phyloP scores from a whole-genome alignment of 2,329 filamentous ascomycete genomes.

The Venturia pyrina region DNA sequence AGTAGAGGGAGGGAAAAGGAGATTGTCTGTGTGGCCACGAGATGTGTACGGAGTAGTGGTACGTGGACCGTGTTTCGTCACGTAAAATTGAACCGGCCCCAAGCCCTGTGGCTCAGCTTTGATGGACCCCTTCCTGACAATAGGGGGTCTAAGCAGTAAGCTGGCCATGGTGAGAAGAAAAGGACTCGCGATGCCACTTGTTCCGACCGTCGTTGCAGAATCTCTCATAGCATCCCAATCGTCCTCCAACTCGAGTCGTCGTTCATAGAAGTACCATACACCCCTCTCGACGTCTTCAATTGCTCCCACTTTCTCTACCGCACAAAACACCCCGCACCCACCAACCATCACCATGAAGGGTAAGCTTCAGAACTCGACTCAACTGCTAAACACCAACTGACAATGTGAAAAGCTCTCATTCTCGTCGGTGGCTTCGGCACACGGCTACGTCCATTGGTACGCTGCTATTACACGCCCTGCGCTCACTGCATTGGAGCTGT shows the following conservation, averaged over 20 bases:
- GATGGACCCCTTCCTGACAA: background rate
- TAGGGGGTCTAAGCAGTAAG: background rate
- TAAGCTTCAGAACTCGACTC: slow-evolving; percentile 15
- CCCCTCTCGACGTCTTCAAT: background rate
- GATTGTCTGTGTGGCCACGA: background rate
- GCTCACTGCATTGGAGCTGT: background rate
- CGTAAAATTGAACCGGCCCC: background rate
- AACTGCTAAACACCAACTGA: background rate
- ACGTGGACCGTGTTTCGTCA: background rate
- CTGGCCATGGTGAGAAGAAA: slow-evolving; percentile 1
- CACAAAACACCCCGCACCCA: slow-evolving; percentile 1
- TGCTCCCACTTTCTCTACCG: background rate
- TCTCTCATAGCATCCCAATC: background rate
- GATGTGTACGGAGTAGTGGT: background rate
- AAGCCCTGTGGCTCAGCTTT: background rate
- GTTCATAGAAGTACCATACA: background rate
- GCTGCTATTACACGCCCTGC: slow-evolving; percentile 15
- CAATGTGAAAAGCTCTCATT: slow-evolving; percentile 63
- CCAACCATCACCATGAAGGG: slow-evolving; percentile 8
- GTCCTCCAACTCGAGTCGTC: background rate
- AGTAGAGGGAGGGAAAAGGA: background rate
- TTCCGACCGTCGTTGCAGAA: background rate
- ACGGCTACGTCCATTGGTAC: slow-evolving; percentile 87
- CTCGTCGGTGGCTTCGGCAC: slow-evolving; percentile 98
- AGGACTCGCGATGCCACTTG: background rate